Percentiles rank a stretch among this genome's conserved stretches.
phyloP scores from a whole-genome alignment of 495 filamentous ascomycete genomes.

The Patellaria atrata region DNA sequence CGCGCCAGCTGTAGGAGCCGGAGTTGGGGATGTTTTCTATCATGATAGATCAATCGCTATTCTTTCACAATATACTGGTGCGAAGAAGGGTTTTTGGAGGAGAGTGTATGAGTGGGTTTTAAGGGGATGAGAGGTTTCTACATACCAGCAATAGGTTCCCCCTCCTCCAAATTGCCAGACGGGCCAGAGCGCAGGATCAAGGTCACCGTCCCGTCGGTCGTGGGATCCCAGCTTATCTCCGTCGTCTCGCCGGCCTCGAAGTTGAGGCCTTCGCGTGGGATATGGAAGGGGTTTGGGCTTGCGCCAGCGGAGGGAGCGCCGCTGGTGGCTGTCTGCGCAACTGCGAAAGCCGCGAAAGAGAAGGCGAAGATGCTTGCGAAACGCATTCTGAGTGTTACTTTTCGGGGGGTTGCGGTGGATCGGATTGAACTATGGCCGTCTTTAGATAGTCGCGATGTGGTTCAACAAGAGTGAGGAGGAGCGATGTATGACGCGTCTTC shows the following conservation, averaged over 20 bases:
- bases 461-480: too few relatives aligned
- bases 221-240: slow-evolving; percentile 41
- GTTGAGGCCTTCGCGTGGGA: slow-evolving; percentile 31
- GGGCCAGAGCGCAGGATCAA: slow-evolving; percentile 40
- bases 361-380: too few relatives aligned
- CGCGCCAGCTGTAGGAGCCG: slow-evolving; percentile 43
- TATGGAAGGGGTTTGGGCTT: slow-evolving; percentile 39
- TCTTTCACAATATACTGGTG: too few relatives aligned
- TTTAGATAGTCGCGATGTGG: too few relatives aligned
- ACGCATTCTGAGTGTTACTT: too few relatives aligned
- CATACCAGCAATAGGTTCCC: slow-evolving; percentile 41
- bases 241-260: slow-evolving; percentile 37
- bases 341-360: slow-evolving; percentile 5
- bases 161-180: slow-evolving; percentile 30
- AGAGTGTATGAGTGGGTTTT: slow-evolving; percentile 1
- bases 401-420: too few relatives aligned
- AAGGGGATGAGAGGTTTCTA: too few relatives aligned
- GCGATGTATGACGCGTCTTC: too few relatives aligned
- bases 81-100: not conserved
- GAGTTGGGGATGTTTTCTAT: slow-evolving; percentile 39
- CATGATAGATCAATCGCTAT: slow-evolving; percentile 17
- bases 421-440: too few relatives aligned
- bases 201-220: slow-evolving; percentile 37
- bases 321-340: slow-evolving; percentile 2
- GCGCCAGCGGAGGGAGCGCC: slow-evolving; percentile 2